A percentile compares a stretch with the other conserved stretches of the same genome.
Conservation (phyloP, 164 flowering plant species). For the Nymphaea colorata region DNA sequence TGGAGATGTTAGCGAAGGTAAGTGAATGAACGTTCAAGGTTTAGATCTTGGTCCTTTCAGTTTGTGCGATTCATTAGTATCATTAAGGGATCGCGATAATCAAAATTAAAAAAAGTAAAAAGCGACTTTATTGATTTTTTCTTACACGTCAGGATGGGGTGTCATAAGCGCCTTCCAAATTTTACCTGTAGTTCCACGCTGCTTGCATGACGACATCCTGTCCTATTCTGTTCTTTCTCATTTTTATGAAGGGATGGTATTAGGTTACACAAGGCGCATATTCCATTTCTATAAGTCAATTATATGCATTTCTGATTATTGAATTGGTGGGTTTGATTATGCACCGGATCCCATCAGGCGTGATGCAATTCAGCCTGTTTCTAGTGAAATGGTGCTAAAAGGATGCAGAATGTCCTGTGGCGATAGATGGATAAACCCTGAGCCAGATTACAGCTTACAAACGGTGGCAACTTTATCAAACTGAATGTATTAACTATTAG, state of each 20-base stretch:
- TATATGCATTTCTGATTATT: neutral
- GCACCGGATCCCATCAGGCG: neutral
- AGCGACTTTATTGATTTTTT: too few species aligned
- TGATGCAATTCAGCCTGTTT: neutral
- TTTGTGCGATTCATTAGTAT: neutral
- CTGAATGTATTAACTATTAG: neutral
- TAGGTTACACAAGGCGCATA: neutral
- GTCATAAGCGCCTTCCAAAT: neutral
- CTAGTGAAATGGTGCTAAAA: neutral
- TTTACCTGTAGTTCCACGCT: neutral
- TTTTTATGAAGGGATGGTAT: neutral
- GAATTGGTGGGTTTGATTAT: neutral
- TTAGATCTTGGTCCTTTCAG: too few species aligned
- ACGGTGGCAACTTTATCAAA: neutral
- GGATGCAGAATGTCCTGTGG: too few species aligned
- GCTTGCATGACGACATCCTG: neutral
- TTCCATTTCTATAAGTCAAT: neutral
- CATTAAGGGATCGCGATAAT: neutral
- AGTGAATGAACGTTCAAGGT: neutral
- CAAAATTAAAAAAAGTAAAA: neutral
- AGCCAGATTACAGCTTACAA: neutral
- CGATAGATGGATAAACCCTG: too few species aligned
- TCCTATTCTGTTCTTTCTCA: neutral
- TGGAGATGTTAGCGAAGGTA: slow-evolving; percentile 41
- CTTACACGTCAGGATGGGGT: too few species aligned